Percentiles rank a stretch among this genome's conserved stretches.
These are phyloP conservation scores for Diaporthe sp. DNA, from an alignment of 2,329 filamentous ascomycete genomes.

Conservation along the genomic window DNA sequence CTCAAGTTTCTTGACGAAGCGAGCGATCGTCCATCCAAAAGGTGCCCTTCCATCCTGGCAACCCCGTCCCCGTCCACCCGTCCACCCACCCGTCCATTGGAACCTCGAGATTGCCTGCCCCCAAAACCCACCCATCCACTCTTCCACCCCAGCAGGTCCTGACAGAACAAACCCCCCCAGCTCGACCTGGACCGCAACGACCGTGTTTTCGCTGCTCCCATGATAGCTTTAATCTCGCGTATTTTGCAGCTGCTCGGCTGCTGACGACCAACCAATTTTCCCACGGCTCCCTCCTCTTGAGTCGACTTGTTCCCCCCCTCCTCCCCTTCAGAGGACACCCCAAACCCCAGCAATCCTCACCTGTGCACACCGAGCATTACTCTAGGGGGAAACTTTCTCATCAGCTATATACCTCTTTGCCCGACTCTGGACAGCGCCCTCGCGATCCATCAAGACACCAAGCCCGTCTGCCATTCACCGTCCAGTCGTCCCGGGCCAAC, in stretches of 20 bases:
- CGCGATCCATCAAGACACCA: conserved; percentile 15
- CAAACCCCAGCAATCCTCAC: conserved; percentile 14
- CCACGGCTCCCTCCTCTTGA: conserved; percentile 30
- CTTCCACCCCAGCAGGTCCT: conserved; percentile 30
- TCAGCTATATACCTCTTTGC: conserved; percentile 29
- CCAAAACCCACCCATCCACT: conserved; percentile 25
- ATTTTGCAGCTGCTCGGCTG: conserved; percentile 37
- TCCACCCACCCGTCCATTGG: conserved; percentile 28
- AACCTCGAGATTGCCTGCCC: conserved; percentile 27
- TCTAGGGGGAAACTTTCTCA: conserved; percentile 3
- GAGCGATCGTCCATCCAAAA: conserved; percentile 28
- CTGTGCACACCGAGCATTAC: conserved; percentile 11
- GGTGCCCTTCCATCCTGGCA: conserved; percentile 25
- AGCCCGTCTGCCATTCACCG: not conserved
- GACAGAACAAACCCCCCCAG: conserved; percentile 34
- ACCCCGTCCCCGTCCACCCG: conserved; percentile 12
- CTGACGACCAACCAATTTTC: conserved; percentile 36
- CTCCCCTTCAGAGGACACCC: conserved; percentile 22
- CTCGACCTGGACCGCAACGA: conserved; percentile 37
- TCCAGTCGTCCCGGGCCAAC: conserved; percentile 31
- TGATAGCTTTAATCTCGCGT: conserved; percentile 41
- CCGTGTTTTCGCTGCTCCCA: conserved; percentile 35
- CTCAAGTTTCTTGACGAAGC: conserved; percentile 25
- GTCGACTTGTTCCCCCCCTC: conserved; percentile 29
- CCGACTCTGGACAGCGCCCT: conserved; percentile 21